phyloP scores from a whole-genome alignment of 1,284 basidiomycete species.

The Melampsora medusae region DNA sequence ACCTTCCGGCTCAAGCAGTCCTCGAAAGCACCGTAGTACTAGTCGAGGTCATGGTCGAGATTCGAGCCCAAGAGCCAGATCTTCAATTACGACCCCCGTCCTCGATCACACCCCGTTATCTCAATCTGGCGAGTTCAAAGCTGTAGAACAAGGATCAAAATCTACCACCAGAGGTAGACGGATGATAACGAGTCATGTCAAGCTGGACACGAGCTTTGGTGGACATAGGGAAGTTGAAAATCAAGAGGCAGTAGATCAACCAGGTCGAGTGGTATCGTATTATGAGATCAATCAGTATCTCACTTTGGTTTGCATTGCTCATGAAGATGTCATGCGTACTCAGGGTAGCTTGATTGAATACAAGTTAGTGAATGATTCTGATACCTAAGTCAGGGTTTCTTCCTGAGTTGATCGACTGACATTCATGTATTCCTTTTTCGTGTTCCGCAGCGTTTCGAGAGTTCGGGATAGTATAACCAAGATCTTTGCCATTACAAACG shows the following conservation, averaged over 20 bases:
- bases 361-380: conserved; percentile 15
- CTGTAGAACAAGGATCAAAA: neutral
- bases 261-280: conserved; percentile 31
- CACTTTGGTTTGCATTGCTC: conserved; percentile 37
- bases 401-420: neutral
- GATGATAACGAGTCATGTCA: conserved; percentile 37
- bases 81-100: neutral
- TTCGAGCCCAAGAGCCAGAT: conserved; percentile 22
- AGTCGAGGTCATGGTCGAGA: conserved; percentile 20
- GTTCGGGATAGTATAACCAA: conserved; percentile 36
- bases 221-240: neutral
- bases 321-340: conserved; percentile 39
- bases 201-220: conserved; percentile 30
- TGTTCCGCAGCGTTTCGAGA: conserved; percentile 14
- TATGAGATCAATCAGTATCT: conserved; percentile 40
- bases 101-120: neutral
- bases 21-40: conserved; percentile 13
- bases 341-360: conserved; percentile 36
- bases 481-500: conserved; percentile 36
- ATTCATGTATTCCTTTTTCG: neutral
- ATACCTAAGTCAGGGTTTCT: neutral
- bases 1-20: neutral
- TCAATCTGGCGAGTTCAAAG: neutral
- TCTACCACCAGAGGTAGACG: neutral
- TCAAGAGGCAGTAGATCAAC: conserved; percentile 14